A percentile compares a stretch with the other conserved stretches of the same genome.
These are phyloP conservation scores for Nemania abortiva DNA, from an alignment of 2,329 filamentous ascomycete genomes.

Conservation along the genomic window DNA sequence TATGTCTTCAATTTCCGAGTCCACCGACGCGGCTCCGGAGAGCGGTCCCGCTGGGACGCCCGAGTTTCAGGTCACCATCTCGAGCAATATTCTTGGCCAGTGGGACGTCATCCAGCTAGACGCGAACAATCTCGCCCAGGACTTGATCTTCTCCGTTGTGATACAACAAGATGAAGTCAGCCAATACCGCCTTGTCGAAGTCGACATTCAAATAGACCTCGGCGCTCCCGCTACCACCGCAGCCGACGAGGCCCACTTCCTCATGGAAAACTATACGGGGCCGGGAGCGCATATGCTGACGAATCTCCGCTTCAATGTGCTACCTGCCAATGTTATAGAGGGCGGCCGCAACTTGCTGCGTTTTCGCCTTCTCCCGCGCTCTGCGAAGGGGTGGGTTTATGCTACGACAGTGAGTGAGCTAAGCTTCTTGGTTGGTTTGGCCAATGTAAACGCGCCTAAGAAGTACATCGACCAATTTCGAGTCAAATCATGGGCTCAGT, in stretches of 20 bases:
- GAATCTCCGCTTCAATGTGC: constrained; percentile 28
- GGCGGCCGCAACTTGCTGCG: constrained; percentile 4
- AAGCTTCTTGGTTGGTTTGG: constrained; percentile 14
- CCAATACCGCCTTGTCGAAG: constrained; percentile 11
- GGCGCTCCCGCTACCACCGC: not conserved
- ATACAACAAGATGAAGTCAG: constrained; percentile 14
- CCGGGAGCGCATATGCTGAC: constrained; percentile 15
- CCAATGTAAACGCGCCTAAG: not conserved
- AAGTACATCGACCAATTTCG: constrained; percentile 23
- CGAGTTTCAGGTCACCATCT: not conserved
- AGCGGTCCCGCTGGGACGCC: constrained; percentile 6
- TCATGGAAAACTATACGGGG: constrained; percentile 2
- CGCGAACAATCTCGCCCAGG: constrained; percentile 14
- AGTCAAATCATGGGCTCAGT: constrained; percentile 11
- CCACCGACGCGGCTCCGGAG: not conserved
- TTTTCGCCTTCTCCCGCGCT: constrained; percentile 13
- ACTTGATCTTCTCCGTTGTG: constrained; percentile 18
- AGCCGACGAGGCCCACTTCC: not conserved
- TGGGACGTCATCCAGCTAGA: constrained; percentile 21
- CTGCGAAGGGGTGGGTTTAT: constrained; percentile 18
- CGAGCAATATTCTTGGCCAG: not conserved
- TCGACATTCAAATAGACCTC: constrained; percentile 13
- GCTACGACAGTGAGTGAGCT: constrained; percentile 10
- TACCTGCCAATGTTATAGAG: not conserved
- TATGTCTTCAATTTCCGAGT: not conserved